Evolutionary conservation across 1,284 basidiomycete genomes (phyloP), one percentile per base, ranked within the genome.

Genomic region (Cryptococcus jaspeensis): DNA sequence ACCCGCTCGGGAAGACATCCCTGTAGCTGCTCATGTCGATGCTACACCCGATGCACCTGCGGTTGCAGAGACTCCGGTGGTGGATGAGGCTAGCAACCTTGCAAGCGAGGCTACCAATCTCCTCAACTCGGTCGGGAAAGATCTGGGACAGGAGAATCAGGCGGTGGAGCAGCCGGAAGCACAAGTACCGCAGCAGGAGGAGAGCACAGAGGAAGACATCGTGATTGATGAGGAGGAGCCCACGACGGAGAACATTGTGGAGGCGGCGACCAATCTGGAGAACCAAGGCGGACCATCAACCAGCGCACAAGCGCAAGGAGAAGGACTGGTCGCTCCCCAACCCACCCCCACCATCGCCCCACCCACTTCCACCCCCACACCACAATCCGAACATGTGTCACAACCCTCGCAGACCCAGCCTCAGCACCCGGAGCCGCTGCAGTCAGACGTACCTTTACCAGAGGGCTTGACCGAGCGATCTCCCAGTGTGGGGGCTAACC

Each of bases 401-500:
- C 28, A 32, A 32, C 28, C 28, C 28, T 32, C 28, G 28, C 54
- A 38, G 22, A 35, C 32, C 39, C 55, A 39, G 12, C 36, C 5
- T 4, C 16, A 32, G 28, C 13, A 39, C 18, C 4, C n/a, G 42
- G 36, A 25, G 23, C 43, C 43, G 13, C 9, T 18, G 16, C 18
- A 35, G 46, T 37, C 43, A 5, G 49, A 54, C n/a, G 43, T 53
- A 9, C 52, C 58, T 25, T 52, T 71, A 2, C 74, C 71, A 0
- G 63, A 68, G 20, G 71, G 69, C 9, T 40, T 76, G 38, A 64
- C 63, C 1, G 56, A 60, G 4, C 48, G 57, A 5, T 76, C 72
- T 5, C 65, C 70, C 0, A 74, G 72, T 60, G 69, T 74, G 0
- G 46, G 54, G 2, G 48, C 59, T 6, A 74, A 74, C 54, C 55